Evolutionary conservation across 1,139 yeast genomes (phyloP).

Genomic region (Geotrichum carabidarum): DNA sequence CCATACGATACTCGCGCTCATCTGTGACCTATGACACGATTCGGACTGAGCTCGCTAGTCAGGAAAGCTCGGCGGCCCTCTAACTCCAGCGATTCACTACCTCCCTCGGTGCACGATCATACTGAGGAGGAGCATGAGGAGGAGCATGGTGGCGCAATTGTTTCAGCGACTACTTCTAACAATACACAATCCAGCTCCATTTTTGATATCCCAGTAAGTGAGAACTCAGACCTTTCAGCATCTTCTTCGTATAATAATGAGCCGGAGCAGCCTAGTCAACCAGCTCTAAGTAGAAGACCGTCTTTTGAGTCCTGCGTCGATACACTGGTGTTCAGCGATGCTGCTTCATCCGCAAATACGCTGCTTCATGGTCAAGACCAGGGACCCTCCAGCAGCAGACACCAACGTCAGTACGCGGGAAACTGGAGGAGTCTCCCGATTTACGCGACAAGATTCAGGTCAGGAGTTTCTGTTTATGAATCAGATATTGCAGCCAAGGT

Average conservation of each 20-base stretch:
- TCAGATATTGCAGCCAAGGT: constrained; percentile 18
- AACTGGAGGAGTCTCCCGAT: constrained; percentile 15
- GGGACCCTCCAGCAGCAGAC: not conserved
- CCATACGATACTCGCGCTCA: not conserved
- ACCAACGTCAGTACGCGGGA: not conserved
- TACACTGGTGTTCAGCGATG: constrained; percentile 13
- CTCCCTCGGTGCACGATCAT: not conserved
- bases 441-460: constrained; percentile 16
- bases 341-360: constrained; percentile 16
- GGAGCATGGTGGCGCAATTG: not conserved
- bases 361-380: constrained; percentile 6
- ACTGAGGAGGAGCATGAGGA: not conserved
- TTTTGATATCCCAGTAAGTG: not conserved
- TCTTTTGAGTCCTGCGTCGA: constrained; percentile 17
- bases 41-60: not conserved
- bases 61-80: not conserved
- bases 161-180: not conserved
- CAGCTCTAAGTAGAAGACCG: not conserved
- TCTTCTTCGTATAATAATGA: not conserved
- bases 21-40: not conserved
- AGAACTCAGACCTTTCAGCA: not conserved
- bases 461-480: constrained; percentile 18
- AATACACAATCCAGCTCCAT: not conserved
- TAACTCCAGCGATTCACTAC: not conserved
- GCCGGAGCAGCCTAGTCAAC: not conserved